Base-by-base conservation (phyloP, 306 rosid genomes). In the Vicia villosa region DNA sequence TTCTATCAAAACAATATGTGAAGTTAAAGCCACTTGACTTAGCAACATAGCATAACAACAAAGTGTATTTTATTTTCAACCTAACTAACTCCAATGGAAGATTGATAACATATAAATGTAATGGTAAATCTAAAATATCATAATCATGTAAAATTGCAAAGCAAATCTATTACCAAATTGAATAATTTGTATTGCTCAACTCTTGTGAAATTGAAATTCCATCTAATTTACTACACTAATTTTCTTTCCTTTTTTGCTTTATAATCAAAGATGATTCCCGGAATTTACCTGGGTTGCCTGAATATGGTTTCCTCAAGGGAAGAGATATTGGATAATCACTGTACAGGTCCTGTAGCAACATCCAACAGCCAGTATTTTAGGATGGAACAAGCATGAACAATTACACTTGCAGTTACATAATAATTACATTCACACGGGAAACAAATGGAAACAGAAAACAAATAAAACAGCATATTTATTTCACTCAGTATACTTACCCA, bases 261-360 rank as follows among this genome's bases (percentile, higher is more conserved):
- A 32, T 24, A 26, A n/a, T 21, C 3, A 56, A 65, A 69, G 34
- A 68, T 60, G 19, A 34, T 16, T 57, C 36, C 20, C 17, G 47
- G 28, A 56, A 82, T 78, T 24, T 83, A 90, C 96, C n/a, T n/a
- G n/a, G 96, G 80, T 88, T 79, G 69, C 96, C 95, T 9, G 89
- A 83, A 88, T 91, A 85, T 13, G 92, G 96, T 66, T 79, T 85
- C 78, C 97, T 83, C 81, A 85, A 3, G 63, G 97, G 92, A 81
- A 88, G 95, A 70, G 89, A 74, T 69, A 45, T 45, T 12, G 95
- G 98, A 79, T 85, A 88, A 72, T 84, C 58, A 68, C 83, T 73
- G 78, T 81, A 70, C 13, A 83, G 82, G 83, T 90, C 92, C 97
- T 90, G 83, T 56, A 85, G 57, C 63, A 76, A 37, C 78, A 75